phyloP scores from a whole-genome alignment of 768 basidiomycete species.

The Mycena metata region DNA sequence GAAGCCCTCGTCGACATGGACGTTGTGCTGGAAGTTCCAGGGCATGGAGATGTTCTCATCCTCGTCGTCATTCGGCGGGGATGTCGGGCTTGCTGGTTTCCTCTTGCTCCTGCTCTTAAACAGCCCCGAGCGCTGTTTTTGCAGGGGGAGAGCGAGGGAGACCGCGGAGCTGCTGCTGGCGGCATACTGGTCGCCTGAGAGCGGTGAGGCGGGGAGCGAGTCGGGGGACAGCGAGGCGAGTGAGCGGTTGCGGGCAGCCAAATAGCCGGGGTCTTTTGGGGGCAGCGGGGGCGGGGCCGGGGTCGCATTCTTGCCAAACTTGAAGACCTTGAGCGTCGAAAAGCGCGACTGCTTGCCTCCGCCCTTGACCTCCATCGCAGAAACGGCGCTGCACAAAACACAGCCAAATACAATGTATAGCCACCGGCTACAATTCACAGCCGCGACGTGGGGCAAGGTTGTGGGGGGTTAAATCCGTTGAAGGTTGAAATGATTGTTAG shows the following conservation, averaged over 20 bases:
- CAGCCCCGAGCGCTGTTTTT: constrained; percentile 48
- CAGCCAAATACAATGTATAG: too few species aligned
- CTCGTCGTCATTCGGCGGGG: constrained; percentile 43
- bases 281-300: constrained; percentile 67
- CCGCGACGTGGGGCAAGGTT: too few species aligned
- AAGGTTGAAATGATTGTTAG: too few species aligned
- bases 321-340: constrained; percentile 40
- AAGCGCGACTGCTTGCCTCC: constrained; percentile 44
- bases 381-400: too few species aligned
- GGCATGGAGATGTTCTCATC: constrained; percentile 78
- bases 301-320: constrained; percentile 25
- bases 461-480: too few species aligned
- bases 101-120: constrained; percentile 59
- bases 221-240: constrained; percentile 63
- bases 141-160: constrained; percentile 51
- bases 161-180: constrained; percentile 51
- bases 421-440: too few species aligned
- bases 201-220: constrained; percentile 56
- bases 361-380: constrained; percentile 16
- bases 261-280: constrained; percentile 73
- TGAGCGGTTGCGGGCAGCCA: constrained; percentile 57
- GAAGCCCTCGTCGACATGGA: constrained; percentile 83
- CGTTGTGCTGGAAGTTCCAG: constrained; percentile 87
- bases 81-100: constrained; percentile 29
- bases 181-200: constrained; percentile 52